These are phyloP conservation scores for Trichosporon sp. DNA, from an alignment of 1,284 basidiomycete genomes.

Conservation along the genomic window DNA sequence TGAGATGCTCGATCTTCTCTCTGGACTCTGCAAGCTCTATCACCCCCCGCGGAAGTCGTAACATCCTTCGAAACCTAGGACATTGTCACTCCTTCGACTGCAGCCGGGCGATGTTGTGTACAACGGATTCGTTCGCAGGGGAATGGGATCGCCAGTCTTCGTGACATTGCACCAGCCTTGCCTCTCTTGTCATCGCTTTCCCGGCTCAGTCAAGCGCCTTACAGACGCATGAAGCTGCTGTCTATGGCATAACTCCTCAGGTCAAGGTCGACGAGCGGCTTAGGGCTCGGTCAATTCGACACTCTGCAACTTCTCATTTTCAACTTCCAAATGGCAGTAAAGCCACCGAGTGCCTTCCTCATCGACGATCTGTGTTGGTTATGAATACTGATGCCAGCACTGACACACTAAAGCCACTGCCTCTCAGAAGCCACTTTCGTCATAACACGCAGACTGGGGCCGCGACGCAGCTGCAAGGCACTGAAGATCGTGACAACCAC, in stretches of 20 bases:
- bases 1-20: background rate
- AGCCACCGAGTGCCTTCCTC: too few species aligned
- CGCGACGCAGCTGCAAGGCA: too few species aligned
- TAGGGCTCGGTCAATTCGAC: background rate
- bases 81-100: background rate
- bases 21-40: background rate
- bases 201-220: background rate
- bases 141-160: background rate
- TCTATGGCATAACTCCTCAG: background rate
- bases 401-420: too few species aligned
- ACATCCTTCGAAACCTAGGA: background rate
- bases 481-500: too few species aligned
- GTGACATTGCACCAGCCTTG: conserved; percentile 1
- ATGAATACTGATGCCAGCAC: too few species aligned
- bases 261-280: background rate
- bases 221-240: background rate
- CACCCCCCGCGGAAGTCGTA: background rate
- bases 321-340: too few species aligned
- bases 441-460: too few species aligned
- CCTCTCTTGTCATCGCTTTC: conserved; percentile 1
- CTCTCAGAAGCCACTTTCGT: too few species aligned
- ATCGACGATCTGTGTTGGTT: too few species aligned
- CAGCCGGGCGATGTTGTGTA: conserved; percentile 7
- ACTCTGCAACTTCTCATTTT: too few species aligned
- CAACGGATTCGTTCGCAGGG: background rate